Evolutionary conservation across 805 yeast species (phyloP), one percentile per base, ranked within the genome.

Genomic region (Blastobotrys parvus): DNA sequence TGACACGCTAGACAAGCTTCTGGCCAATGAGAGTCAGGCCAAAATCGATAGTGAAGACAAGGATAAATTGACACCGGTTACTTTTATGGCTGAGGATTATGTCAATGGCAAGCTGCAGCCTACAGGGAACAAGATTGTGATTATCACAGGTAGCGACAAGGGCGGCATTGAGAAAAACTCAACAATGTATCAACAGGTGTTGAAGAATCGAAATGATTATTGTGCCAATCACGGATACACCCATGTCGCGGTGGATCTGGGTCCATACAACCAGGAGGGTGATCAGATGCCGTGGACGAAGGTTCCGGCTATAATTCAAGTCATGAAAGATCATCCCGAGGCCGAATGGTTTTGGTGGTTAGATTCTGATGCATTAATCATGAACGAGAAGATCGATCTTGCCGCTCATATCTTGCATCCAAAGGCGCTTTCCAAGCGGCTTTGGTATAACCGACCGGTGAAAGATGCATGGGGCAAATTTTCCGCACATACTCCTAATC

Each of bases 271-370:
- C 29, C 7, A 7, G 11, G 29, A 25, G 29, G 39, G 29, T n/a
- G 30, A 38, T 5, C 29, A 25, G 10, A 15, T 56, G 46, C 5
- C 29, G 10, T 63, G 68, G 68, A 49, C 50, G 29, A 62, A 62
- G 38, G 42, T 63, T 19, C 57, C 59, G 11, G 61, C 65, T 15
- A 55, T 62, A 19, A 47, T 46, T 38, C 57, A 62, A 6, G 52
- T 59, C 4, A 57, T 59, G 21, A 50, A 50, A n/a, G 35, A 34
- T 16, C 42, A 57, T 38, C 63, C 66, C 2, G 53, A 59, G 2
- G 62, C 56, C 15, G 62, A 62, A 38, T 62, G 67, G 67, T 47
- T 62, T 27, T 61, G 63, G 62, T 61, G 64, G 65, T 50, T 62
- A 15, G 67, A 62, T 44, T 46, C 53, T 7, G 67, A 62, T 34